Base-by-base conservation (phyloP, 2,329 filamentous ascomycete genomes). In the Phialophora tarda region DNA sequence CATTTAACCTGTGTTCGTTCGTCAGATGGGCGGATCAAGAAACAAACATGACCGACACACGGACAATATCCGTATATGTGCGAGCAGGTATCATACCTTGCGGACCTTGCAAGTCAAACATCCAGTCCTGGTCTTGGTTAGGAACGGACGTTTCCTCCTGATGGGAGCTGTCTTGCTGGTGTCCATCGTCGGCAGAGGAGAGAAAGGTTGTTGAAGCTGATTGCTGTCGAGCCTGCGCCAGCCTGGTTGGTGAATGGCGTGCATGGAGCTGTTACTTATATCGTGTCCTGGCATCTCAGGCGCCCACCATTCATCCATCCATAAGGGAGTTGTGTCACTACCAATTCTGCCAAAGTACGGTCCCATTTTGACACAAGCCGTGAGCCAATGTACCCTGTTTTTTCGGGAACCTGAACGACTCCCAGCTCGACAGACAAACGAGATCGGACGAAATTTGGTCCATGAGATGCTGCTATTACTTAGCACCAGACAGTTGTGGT, bases 71-170 rank as follows among this genome's bases (percentile, higher is more conserved):
- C 17, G 4, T 41, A n/a, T 17, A 14, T 32, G 32, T 12, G 4
- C 12, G 32, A 34, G 32, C 32, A 11, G 32, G 10, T n/a, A 44
- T 44, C 83, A 69, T 71, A 84, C 83, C 28, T 55, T 55, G 53
- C 53, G 53, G 17, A 55, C 28, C 17, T 85, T 85, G 82, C 84
- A 86, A 57, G 84, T 86, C 63, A 83, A 77, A 74, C 84, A 86
- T 14, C 84, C 84, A 6, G 59, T 70, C 28, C 69, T 72, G 23
- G 72, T 73, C 58, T 67, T 67, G 28, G 65, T 48, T 4, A 65
- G 34, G 28, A 65, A 65, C 8, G 63, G 47, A 14, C 63, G 60
- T 53, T 65, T 65, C 41, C 63, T 60, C 58, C 38, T 65, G 50
- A 55, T 34, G 8, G 48, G 23, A 26, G 17, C 17, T 6, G 48